Base-by-base conservation (phyloP, 1,284 basidiomycete genomes). In the Fomitopsis schrenkii region DNA sequence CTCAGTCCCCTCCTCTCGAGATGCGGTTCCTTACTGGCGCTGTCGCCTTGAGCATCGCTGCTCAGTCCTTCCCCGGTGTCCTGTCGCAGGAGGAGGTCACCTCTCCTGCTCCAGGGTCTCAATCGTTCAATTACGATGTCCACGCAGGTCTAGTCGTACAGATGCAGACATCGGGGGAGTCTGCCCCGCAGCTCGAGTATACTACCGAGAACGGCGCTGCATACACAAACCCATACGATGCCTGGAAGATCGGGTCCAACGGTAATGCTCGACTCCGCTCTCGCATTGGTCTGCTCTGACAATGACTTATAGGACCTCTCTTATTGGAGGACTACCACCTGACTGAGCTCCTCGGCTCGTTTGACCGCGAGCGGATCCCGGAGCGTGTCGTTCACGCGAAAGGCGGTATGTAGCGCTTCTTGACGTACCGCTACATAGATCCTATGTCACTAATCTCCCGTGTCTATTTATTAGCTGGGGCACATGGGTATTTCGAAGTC, bases 401-500 rank as follows among this genome's bases (percentile, higher is more conserved):
- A 66, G 79, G 79, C 33, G 68, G 68, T 68, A 50, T 41, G 68
- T 62, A 19, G 1, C 22, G 15, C 10, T 22, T 5, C 40, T 22
- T 12, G 50, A 15, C 10, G 15, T 10, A 41, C 35, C n/a, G n/a
- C 17, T 50, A 8, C 17, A 10, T 19, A 33, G 26, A 28, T 33
- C 28, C 17, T 40, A n/a, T 26, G 22, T 46, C 22, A 17, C 15
- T 59, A 41, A 63, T 50, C 12, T 22, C 28, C n/a, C 17, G n/a
- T 9, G 14, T 45, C 9, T 40, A 15, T 19, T 12, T 8, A 5
- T 19, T 41, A 69, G 75, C 72, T 22, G 85, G 83, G 41, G 85
- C 84, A 5, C 84, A 86, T 70, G 85, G 85, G 53, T 75, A 78
- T 64, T 86, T 83, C 67, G 82, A 84, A 68, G 79, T 76, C 12